Percentiles rank a stretch among this genome's conserved stretches.
Evolutionary conservation across 208 protist species (phyloP).

Genomic region (Leishmania braziliensis): DNA sequence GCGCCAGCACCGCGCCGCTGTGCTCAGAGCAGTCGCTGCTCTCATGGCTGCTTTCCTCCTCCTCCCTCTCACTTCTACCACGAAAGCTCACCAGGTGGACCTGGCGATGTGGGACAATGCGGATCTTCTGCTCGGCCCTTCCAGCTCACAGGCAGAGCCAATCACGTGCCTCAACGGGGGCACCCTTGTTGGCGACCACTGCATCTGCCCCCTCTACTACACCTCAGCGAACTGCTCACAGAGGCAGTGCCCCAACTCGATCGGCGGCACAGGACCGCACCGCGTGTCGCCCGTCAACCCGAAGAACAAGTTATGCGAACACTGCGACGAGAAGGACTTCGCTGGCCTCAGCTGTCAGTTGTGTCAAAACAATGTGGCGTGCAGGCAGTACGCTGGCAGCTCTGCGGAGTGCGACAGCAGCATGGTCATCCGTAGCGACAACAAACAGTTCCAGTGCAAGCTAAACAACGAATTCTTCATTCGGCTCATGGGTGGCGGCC

Average conservation of each 20-base stretch:
- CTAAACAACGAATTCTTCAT: slow-evolving; percentile 64
- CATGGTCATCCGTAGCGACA: slow-evolving; percentile 56
- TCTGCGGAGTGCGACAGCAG: slow-evolving; percentile 44
- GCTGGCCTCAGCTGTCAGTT: slow-evolving; percentile 72
- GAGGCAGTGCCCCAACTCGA: slow-evolving; percentile 71
- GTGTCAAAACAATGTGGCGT: slow-evolving; percentile 59
- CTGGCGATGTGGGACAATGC: background rate
- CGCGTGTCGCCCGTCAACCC: slow-evolving; percentile 46
- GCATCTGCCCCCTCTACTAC: slow-evolving; percentile 70
- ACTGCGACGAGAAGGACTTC: slow-evolving; percentile 43
- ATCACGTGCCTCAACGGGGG: slow-evolving; percentile 65
- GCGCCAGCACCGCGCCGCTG: background rate
- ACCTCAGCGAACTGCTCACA: slow-evolving; percentile 45
- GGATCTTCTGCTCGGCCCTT: background rate
- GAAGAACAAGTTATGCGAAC: slow-evolving; percentile 46
- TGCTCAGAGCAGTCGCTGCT: background rate
- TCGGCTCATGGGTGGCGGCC: slow-evolving; percentile 59
- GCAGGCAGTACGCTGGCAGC: slow-evolving; percentile 33
- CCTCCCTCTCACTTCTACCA: background rate
- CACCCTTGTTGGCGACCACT: slow-evolving; percentile 26
- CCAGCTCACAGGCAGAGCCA: background rate
- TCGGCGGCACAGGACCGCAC: slow-evolving; percentile 36
- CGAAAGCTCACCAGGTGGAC: background rate
- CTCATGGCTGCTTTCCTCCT: background rate
- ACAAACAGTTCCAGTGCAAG: slow-evolving; percentile 81